These are phyloP conservation scores for Dalbergia oliveri DNA, from an alignment of 306 rosid genomes.

Conservation along the genomic window DNA sequence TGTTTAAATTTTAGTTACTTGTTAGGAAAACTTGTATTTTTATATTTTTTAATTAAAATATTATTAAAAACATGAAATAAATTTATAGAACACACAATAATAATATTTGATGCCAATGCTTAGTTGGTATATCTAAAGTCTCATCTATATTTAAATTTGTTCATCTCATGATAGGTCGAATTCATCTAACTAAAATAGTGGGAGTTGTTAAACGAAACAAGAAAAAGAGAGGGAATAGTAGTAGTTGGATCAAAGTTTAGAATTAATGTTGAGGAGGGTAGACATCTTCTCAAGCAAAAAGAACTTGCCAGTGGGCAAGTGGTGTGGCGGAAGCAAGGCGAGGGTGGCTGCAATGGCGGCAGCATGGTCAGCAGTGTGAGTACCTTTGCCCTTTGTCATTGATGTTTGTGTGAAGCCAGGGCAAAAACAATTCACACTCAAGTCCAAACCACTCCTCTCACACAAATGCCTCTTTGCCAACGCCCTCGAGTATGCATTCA, in stretches of 20 bases:
- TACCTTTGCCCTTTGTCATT: conserved; percentile 81
- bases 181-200: too few relatives aligned
- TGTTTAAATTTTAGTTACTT: too few relatives aligned
- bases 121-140: too few relatives aligned
- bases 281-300: conserved; percentile 42
- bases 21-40: too few relatives aligned
- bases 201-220: too few relatives aligned
- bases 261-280: neutral
- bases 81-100: too few relatives aligned
- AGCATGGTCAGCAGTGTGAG: conserved; percentile 67
- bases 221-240: neutral
- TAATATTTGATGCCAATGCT: too few relatives aligned
- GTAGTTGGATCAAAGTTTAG: conserved; percentile 33
- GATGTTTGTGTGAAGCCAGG: conserved; percentile 93
- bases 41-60: too few relatives aligned
- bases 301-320: conserved; percentile 68
- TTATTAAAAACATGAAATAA: too few relatives aligned
- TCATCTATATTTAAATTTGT: too few relatives aligned
- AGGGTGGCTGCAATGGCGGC: conserved; percentile 62
- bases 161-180: too few relatives aligned
- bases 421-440: conserved; percentile 75
- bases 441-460: conserved; percentile 20
- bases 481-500: conserved; percentile 74
- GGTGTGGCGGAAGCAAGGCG: conserved; percentile 70
- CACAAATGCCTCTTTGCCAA: conserved; percentile 59